A percentile compares a stretch with the other conserved stretches of the same genome.
These are phyloP conservation scores for Rhododendron williamsianum DNA, from an alignment of 148 eudicot species.

Conservation along the genomic window DNA sequence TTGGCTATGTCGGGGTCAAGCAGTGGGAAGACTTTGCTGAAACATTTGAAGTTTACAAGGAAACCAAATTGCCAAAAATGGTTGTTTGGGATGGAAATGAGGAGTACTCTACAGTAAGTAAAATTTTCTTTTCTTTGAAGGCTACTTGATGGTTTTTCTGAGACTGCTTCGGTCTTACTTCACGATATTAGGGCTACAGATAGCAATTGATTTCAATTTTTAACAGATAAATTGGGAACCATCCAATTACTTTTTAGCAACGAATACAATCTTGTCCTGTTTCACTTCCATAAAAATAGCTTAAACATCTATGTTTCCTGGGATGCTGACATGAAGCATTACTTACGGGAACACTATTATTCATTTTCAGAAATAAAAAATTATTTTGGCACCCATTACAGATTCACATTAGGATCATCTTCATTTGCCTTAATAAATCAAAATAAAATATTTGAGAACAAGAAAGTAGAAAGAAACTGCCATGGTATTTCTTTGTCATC, in stretches of 20 bases:
- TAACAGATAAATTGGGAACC: not conserved
- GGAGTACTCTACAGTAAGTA: conserved; percentile 74
- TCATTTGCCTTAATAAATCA: not conserved
- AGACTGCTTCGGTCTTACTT: not conserved
- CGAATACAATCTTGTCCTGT: not conserved
- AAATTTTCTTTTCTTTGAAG: not conserved
- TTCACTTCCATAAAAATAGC: not conserved
- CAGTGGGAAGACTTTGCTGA: conserved; percentile 80
- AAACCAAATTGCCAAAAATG: conserved; percentile 78
- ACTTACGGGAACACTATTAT: not conserved
- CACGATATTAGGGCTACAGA: not conserved
- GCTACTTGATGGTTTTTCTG: not conserved
- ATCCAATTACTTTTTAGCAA: not conserved
- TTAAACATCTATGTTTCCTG: not conserved
- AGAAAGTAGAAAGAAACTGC: not conserved
- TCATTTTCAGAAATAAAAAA: not conserved
- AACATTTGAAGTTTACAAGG: conserved; percentile 57
- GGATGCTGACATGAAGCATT: not conserved
- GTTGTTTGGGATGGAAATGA: conserved; percentile 94
- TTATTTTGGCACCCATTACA: not conserved
- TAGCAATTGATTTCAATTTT: not conserved
- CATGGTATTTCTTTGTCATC: not conserved
- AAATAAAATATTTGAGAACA: not conserved
- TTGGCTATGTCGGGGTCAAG: conserved; percentile 73
- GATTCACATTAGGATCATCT: not conserved